A percentile compares a stretch with the other conserved stretches of the same genome.
These are phyloP conservation scores for Exidia glandulosa DNA, from an alignment of 768 basidiomycete species.

Conservation along the genomic window DNA sequence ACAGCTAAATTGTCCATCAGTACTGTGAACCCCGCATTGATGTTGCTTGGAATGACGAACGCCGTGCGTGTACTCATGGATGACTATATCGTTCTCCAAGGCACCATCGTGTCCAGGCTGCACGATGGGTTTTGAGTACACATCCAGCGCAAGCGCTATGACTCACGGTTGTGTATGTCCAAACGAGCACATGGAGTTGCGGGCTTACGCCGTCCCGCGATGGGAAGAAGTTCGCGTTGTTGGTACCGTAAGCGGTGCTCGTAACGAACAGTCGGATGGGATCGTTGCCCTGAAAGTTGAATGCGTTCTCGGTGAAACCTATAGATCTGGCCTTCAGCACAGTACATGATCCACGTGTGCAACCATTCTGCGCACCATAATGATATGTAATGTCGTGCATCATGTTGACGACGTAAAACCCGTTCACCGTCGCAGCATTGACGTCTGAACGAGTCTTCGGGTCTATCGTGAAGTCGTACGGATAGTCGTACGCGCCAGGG, in stretches of 20 bases:
- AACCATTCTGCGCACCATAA: too few relatives aligned
- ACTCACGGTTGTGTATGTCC: constrained; percentile 17
- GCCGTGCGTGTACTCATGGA: constrained; percentile 36
- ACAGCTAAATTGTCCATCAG: too few relatives aligned
- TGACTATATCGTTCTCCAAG: constrained; percentile 36
- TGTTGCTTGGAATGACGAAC: too few relatives aligned
- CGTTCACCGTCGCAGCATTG: constrained; percentile 35
- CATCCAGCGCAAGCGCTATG: constrained; percentile 25
- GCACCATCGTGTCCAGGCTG: constrained; percentile 54
- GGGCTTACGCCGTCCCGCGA: not conserved
- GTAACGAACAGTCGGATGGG: constrained; percentile 37
- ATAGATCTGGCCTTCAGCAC: too few relatives aligned
- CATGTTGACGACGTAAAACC: constrained; percentile 50
- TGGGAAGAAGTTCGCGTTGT: constrained; percentile 18
- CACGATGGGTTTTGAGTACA: not conserved
- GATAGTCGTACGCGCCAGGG: constrained; percentile 28
- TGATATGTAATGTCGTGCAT: constrained; percentile 43
- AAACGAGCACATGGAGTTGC: not conserved
- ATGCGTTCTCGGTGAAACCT: constrained; percentile 48
- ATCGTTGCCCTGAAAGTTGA: constrained; percentile 55
- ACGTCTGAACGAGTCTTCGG: constrained; percentile 36
- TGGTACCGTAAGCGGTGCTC: constrained; percentile 33
- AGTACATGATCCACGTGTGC: too few relatives aligned
- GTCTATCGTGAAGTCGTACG: constrained; percentile 21
- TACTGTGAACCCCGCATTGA: too few relatives aligned